Conservation (phyloP, 148 eudicot species). For the Euryodendron excelsum region DNA sequence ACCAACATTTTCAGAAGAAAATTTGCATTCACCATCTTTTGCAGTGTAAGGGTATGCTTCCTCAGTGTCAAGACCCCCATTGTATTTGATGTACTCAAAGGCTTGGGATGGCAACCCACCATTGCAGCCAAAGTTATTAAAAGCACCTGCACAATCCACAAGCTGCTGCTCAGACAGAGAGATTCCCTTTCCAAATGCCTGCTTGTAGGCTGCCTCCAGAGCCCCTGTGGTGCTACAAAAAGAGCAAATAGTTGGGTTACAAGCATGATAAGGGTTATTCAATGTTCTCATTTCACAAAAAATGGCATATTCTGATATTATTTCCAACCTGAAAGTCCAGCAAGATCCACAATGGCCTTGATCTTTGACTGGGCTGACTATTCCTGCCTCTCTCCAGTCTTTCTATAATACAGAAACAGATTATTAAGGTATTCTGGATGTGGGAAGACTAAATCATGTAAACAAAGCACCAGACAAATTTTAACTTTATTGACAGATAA, state of each 20-base stretch:
- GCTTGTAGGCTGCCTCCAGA: slow-evolving; percentile 95
- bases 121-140: slow-evolving; percentile 80
- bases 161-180: slow-evolving; percentile 99
- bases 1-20: slow-evolving; percentile 64
- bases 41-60: slow-evolving; percentile 85
- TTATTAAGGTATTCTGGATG: slow-evolving; percentile 3
- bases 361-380: slow-evolving; percentile 89
- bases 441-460: not conserved
- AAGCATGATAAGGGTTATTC: not conserved
- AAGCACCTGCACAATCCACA: slow-evolving; percentile 88
- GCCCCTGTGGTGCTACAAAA: slow-evolving; percentile 93
- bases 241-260: not conserved
- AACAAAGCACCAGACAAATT: not conserved
- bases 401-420: slow-evolving; percentile 47
- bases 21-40: slow-evolving; percentile 70
- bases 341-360: slow-evolving; percentile 97
- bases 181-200: slow-evolving; percentile 73
- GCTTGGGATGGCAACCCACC: slow-evolving; percentile 99
- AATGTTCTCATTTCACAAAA: not conserved
- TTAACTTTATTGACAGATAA: not conserved
- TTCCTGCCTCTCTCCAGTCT: slow-evolving; percentile 91
- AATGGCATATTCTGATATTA: not conserved
- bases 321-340: slow-evolving; percentile 93
- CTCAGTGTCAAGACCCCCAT: slow-evolving; percentile 97
- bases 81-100: slow-evolving; percentile 85